Percentiles rank a stretch among this genome's conserved stretches.
These are phyloP conservation scores for Tuber magnatum DNA, from an alignment of 495 filamentous ascomycete genomes.

Conservation along the genomic window DNA sequence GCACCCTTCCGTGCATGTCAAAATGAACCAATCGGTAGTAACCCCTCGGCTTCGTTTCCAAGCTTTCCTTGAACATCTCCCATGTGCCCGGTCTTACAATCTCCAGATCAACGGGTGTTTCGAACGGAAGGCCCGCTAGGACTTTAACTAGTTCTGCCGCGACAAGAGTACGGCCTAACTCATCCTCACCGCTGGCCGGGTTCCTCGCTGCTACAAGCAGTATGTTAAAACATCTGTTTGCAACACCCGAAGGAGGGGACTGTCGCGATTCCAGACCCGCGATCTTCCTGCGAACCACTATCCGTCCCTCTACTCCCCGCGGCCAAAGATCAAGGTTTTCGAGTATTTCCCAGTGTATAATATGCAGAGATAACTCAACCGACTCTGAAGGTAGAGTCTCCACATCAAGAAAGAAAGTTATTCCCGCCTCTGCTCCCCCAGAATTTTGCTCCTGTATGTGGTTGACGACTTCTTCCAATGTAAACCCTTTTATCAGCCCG, in stretches of 20 bases:
- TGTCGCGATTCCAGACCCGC: neutral
- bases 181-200: neutral
- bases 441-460: neutral
- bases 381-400: neutral
- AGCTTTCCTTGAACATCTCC: constrained; percentile 15
- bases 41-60: constrained; percentile 9
- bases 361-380: constrained; percentile 11
- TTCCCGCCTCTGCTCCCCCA: neutral
- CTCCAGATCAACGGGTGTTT: constrained; percentile 22
- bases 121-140: constrained; percentile 15
- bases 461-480: neutral
- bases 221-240: constrained; percentile 20
- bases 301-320: constrained; percentile 6
- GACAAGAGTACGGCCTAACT: neutral
- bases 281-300: constrained; percentile 25
- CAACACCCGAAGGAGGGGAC: neutral
- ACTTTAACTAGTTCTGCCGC: neutral
- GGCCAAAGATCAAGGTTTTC: constrained; percentile 23
- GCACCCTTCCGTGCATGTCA: constrained; percentile 22
- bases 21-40: constrained; percentile 29
- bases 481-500: neutral
- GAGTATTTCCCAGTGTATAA: constrained; percentile 27
- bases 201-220: constrained; percentile 17
- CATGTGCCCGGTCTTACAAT: constrained; percentile 30
- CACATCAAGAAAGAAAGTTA: neutral